Conservation (phyloP, 2,329 filamentous ascomycete species). For the Claviceps maximensis region DNA sequence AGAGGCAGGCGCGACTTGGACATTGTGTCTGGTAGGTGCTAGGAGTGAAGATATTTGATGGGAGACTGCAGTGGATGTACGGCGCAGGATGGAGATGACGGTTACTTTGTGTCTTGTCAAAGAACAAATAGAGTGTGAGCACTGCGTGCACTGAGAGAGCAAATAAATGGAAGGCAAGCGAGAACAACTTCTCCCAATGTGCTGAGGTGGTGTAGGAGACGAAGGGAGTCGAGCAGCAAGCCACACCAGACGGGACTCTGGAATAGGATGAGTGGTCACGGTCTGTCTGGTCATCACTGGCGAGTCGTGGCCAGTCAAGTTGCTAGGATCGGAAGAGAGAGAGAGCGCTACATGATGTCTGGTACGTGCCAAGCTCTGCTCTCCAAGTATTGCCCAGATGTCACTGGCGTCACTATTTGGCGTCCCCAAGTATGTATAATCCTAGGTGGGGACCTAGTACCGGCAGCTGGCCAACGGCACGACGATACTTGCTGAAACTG, state of each 20-base stretch:
- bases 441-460: too few species aligned
- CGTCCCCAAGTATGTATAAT: too few species aligned
- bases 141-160: too few species aligned
- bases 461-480: too few species aligned
- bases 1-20: constrained; percentile 33
- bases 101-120: not conserved
- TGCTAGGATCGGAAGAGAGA: too few species aligned
- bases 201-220: not conserved
- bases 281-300: not conserved
- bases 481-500: not conserved
- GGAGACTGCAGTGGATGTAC: not conserved
- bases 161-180: too few species aligned
- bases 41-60: too few species aligned
- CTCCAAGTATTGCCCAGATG: too few species aligned
- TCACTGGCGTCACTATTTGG: too few species aligned
- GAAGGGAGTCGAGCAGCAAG: not conserved
- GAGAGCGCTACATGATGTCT: too few species aligned
- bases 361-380: too few species aligned
- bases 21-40: constrained; percentile 22
- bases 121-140: too few species aligned
- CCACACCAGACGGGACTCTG: not conserved
- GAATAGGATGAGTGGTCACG: not conserved
- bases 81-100: not conserved
- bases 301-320: not conserved
- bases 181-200: not conserved